phyloP scores from a whole-genome alignment of 164 flowering plant genomes.

The Annona squamosa region DNA sequence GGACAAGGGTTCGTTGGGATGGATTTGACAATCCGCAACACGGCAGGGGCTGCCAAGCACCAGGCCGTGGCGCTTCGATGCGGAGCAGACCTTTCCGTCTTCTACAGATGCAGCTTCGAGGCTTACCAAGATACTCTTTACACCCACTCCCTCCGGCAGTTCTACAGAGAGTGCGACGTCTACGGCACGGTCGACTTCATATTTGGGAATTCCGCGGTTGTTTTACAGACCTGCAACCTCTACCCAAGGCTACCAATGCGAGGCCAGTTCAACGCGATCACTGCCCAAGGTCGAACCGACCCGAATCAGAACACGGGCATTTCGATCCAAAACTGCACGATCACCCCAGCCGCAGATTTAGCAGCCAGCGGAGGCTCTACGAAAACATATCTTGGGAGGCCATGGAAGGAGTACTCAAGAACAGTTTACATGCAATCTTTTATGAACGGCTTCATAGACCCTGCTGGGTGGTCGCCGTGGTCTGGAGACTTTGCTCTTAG shows the following conservation, averaged over 20 bases:
- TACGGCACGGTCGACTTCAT: conserved; percentile 74
- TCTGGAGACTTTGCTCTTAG: conserved; percentile 32
- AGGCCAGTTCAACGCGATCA: conserved; percentile 19
- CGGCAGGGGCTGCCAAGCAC: conserved; percentile 54
- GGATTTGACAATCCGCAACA: conserved; percentile 50
- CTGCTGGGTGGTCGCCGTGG: conserved; percentile 39
- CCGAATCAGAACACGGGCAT: conserved; percentile 32
- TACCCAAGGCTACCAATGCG: conserved; percentile 37
- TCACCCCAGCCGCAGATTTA: conserved; percentile 29
- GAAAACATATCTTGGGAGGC: conserved; percentile 40
- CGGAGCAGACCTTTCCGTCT: conserved; percentile 50
- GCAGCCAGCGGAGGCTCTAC: conserved; percentile 15
- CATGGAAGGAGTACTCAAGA: conserved; percentile 48
- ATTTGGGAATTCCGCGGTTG: conserved; percentile 60
- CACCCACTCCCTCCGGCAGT: conserved; percentile 33
- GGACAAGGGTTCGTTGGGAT: conserved; percentile 40
- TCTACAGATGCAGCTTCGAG: conserved; percentile 37
- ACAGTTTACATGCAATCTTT: conserved; percentile 32
- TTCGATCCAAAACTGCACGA: conserved; percentile 30
- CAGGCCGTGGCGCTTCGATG: conserved; percentile 68
- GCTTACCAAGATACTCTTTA: conserved; percentile 40
- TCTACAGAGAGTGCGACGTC: conserved; percentile 36
- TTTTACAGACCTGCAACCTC: conserved; percentile 48
- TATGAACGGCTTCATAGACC: conserved; percentile 22
- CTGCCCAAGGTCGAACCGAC: conserved; percentile 37